Evolutionary conservation across 2,329 filamentous ascomycete genomes (phyloP).

Genomic region (Colletotrichum siamense): DNA sequence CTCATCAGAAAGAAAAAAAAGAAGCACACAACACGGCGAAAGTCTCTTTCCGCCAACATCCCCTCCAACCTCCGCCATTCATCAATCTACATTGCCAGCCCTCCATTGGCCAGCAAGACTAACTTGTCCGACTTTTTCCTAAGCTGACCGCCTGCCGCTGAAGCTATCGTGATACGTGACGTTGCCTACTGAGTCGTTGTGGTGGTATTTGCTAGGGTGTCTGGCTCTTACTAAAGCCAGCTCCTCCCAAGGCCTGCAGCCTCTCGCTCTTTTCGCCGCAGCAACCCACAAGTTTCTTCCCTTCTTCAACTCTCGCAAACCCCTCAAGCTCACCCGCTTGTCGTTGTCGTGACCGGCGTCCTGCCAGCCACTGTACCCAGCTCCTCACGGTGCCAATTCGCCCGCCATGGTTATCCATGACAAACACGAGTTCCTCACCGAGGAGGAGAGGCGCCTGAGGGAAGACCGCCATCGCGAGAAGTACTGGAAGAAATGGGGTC

Average conservation of each 20-base stretch:
- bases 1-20: background rate
- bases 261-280: slow-evolving; percentile 1
- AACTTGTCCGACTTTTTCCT: background rate
- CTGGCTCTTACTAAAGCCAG: slow-evolving; percentile 19
- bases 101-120: background rate
- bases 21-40: background rate
- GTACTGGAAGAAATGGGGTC: slow-evolving; percentile 99
- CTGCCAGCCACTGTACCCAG: background rate
- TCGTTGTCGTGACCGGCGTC: background rate
- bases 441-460: slow-evolving; percentile 88
- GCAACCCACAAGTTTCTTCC: slow-evolving; percentile 14
- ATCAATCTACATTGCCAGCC: background rate
- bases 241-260: slow-evolving; percentile 7
- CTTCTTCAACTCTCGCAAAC: background rate
- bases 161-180: slow-evolving; percentile 22
- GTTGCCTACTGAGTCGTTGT: slow-evolving; percentile 14
- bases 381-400: background rate
- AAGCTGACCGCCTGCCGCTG: slow-evolving; percentile 5
- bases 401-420: slow-evolving; percentile 84
- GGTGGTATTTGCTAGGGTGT: slow-evolving; percentile 15
- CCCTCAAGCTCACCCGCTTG: background rate
- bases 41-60: background rate
- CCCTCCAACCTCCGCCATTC: background rate
- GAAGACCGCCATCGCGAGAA: slow-evolving; percentile 82
- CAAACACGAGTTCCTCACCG: slow-evolving; percentile 83